Evolutionary conservation across 2,329 filamentous ascomycete species (phyloP).

Genomic region (Graphiopsis chlorocephala): DNA sequence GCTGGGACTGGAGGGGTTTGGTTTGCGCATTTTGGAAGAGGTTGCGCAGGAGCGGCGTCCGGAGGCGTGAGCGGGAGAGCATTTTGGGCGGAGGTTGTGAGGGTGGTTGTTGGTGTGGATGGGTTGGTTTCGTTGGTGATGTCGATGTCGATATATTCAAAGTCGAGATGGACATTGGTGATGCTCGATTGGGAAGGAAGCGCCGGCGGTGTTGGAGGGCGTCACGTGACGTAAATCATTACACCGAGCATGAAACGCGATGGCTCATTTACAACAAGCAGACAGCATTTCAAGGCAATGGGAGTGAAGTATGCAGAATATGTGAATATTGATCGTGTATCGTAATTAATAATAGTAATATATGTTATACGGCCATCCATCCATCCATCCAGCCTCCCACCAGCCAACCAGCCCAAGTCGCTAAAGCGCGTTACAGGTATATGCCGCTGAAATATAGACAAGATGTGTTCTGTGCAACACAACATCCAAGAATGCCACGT

Average conservation of each 20-base stretch:
- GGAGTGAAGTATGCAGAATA: background rate
- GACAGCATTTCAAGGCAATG: background rate
- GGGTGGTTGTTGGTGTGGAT: background rate
- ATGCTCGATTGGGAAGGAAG: conserved; percentile 13
- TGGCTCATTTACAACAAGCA: background rate
- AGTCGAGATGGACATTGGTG: conserved; percentile 10
- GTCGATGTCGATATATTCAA: conserved; percentile 2
- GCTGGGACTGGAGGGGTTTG: conserved; percentile 11
- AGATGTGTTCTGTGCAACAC: background rate
- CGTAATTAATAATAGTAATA: background rate
- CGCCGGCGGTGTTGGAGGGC: background rate
- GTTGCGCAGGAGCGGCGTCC: conserved; percentile 15
- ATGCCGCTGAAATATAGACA: conserved; percentile 6
- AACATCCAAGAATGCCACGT: background rate
- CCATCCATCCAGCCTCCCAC: background rate
- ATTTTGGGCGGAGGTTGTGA: conserved; percentile 19
- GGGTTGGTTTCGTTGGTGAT: background rate
- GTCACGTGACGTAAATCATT: background rate
- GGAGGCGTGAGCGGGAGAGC: conserved; percentile 26
- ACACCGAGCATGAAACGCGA: background rate
- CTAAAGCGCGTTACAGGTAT: conserved; percentile 6
- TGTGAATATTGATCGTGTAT: background rate
- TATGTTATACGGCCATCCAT: background rate
- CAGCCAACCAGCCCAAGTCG: background rate
- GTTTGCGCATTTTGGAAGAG: conserved; percentile 8